These are phyloP conservation scores for Plasmodium inui DNA, from an alignment of 169 alveolate genomes.

Conservation along the genomic window DNA sequence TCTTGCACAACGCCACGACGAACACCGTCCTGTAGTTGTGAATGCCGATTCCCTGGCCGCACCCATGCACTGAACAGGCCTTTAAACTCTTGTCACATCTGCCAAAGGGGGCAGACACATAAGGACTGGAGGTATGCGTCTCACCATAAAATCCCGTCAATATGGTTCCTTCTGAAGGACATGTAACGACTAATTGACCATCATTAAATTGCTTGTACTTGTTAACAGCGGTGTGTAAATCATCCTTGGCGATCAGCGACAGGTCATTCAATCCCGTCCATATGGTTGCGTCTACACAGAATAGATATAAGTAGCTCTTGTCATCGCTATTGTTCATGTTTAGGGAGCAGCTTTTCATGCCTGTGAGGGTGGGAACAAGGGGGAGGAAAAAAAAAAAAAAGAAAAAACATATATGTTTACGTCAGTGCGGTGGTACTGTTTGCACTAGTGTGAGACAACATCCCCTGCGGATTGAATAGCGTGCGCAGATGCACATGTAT, in stretches of 20 bases:
- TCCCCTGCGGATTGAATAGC: background rate
- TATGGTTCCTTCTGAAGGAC: constrained; percentile 44
- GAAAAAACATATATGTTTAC: background rate
- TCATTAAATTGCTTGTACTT: constrained; percentile 33
- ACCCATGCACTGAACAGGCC: constrained; percentile 69
- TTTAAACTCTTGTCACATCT: constrained; percentile 54
- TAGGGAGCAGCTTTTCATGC: constrained; percentile 63
- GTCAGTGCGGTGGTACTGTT: background rate
- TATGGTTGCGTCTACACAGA: constrained; percentile 63
- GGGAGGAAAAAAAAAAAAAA: background rate
- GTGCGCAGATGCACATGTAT: background rate
- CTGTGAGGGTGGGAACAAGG: constrained; percentile 1
- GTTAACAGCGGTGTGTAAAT: constrained; percentile 32
- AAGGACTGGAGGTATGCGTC: constrained; percentile 64
- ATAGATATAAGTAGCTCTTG: constrained; percentile 40
- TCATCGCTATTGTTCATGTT: constrained; percentile 27
- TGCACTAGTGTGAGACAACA: background rate
- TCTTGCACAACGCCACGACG: constrained; percentile 22
- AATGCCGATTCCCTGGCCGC: constrained; percentile 41
- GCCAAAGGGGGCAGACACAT: constrained; percentile 33
- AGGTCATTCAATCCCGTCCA: constrained; percentile 48
- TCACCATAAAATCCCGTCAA: constrained; percentile 61
- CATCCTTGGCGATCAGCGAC: constrained; percentile 44
- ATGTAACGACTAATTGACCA: constrained; percentile 38
- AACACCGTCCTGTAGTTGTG: constrained; percentile 37